phyloP scores from a whole-genome alignment of 371 early-diverging fungal genomes.

The Lichtheimia hyalospora region DNA sequence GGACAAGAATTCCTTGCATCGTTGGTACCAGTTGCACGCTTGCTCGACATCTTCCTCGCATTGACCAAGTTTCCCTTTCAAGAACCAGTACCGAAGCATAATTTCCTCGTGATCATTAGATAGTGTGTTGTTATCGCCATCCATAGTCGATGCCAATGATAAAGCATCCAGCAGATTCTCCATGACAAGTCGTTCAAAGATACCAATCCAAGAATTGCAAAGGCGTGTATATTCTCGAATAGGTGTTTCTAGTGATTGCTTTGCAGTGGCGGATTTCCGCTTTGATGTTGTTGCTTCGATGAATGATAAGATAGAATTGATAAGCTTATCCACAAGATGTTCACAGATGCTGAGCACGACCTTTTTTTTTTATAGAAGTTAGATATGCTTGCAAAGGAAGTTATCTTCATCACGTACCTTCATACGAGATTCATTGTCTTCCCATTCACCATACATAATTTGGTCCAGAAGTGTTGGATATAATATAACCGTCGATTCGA shows the following conservation, averaged over 20 bases:
- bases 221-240: conserved; percentile 9
- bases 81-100: conserved; percentile 30
- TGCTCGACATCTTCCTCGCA: conserved; percentile 44
- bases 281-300: background rate
- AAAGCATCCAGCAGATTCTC: background rate
- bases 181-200: conserved; percentile 18
- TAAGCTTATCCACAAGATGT: conserved; percentile 28
- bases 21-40: conserved; percentile 42
- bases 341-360: conserved; percentile 26
- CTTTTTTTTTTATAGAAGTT: background rate
- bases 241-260: conserved; percentile 12
- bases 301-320: conserved; percentile 10
- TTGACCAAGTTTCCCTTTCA: conserved; percentile 48
- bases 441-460: background rate
- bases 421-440: background rate
- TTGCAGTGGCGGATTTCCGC: conserved; percentile 3
- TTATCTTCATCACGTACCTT: conserved; percentile 6
- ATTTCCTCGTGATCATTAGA: background rate
- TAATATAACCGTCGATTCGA: background rate
- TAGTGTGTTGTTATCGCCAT: background rate
- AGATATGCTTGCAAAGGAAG: background rate
- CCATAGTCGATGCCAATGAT: background rate
- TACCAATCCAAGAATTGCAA: conserved; percentile 14
- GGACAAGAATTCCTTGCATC: conserved; percentile 24
- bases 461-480: background rate